Evolutionary conservation across 176 grass and related monocot species (phyloP).

Genomic region (Rhynchospora pubera): DNA sequence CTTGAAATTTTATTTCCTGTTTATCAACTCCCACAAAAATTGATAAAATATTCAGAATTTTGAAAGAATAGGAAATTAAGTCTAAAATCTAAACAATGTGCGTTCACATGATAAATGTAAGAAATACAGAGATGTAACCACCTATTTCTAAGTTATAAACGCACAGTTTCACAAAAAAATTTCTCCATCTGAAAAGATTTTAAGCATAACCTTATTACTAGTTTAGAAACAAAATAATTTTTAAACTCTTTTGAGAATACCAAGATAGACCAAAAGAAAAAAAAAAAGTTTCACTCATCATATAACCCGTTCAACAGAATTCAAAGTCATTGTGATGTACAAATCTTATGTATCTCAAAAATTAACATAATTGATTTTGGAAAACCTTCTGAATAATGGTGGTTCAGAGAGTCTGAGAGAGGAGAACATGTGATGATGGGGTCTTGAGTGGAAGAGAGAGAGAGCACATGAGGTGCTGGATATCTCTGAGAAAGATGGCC

Average conservation of each 20-base stretch:
- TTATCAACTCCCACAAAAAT: too few species aligned
- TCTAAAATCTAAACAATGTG: too few species aligned
- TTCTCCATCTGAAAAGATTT: neutral
- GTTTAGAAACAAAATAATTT: neutral
- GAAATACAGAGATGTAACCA: too few species aligned
- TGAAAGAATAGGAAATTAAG: too few species aligned
- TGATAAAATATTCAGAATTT: too few species aligned
- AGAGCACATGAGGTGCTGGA: constrained; percentile 21
- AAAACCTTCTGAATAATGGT: constrained; percentile 2
- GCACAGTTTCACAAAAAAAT: neutral
- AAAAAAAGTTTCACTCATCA: neutral
- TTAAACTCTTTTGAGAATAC: neutral
- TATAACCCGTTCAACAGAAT: neutral
- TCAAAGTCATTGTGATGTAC: neutral
- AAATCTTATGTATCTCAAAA: neutral
- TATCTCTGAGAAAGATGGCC: constrained; percentile 1
- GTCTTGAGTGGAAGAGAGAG: neutral
- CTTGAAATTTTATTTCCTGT: too few species aligned
- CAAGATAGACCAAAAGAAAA: neutral
- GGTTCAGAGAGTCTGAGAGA: neutral
- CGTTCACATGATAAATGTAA: too few species aligned
- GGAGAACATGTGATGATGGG: constrained; percentile 16
- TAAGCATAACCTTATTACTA: neutral
- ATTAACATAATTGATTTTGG: neutral
- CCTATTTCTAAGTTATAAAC: too few species aligned